Base-by-base conservation (phyloP, 2,329 filamentous ascomycete genomes). In the Colletotrichum australisinense region DNA sequence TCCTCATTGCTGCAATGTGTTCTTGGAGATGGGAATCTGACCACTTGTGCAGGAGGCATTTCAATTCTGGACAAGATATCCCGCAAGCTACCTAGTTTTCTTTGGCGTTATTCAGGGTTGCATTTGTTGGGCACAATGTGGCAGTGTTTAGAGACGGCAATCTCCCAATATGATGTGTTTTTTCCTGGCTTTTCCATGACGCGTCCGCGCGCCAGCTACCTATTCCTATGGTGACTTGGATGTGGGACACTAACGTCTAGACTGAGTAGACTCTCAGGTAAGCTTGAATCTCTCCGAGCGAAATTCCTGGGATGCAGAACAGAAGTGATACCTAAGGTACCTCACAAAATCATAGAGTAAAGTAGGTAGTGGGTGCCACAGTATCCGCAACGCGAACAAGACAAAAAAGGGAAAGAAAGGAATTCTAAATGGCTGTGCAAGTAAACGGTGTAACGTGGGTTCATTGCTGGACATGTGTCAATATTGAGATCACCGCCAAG, bases 101-200 rank as follows among this genome's bases (percentile, higher is more conserved):
- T 53, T 60, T 71, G 62, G 60, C 67, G 67, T 66, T 52, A 52
- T 53, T 32, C 57, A 62, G 38, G 66, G 70, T 69, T 63, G 71
- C 56, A 73, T 62, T 66, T 66, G 60, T 62, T 52, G 28, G 67
- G 56, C 56, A 38, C 16, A 62, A 32, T 19, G 71, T 66, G 67
- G 67, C 60, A 70, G 70, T 64, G 70, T 49, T 63, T 63, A 59
- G 59, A 55, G 63, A 70, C 32, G 24, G 59, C 49, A 73, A 71
- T 73, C 56, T 71, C 60, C 53, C 38, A 64, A 64, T 59, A 64
- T 35, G 66, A 59, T 32, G 53, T 60, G 9, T 55, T 72, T 72
- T 7, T 26, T 58, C 67, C 35, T 28, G n/a, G 24, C 26, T 69
- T 19, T 57, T 49, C 65, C 32, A 73, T 73, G 70, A 73, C 59